phyloP scores from a whole-genome alignment of 1,284 basidiomycete genomes.

The Megacollybia platyphylla region DNA sequence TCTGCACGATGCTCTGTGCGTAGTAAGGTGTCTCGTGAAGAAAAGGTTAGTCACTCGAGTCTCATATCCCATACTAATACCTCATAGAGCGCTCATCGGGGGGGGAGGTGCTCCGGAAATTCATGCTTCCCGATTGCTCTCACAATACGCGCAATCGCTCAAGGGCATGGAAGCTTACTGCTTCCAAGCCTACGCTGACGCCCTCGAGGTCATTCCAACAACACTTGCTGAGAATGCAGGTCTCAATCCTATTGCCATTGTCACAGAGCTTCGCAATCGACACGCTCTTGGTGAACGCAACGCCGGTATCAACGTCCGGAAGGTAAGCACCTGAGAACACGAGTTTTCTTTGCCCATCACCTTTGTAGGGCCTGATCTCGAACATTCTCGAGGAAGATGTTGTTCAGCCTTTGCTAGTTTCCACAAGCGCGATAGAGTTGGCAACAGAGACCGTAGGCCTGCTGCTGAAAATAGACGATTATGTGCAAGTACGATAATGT shows the following conservation, averaged over 20 bases:
- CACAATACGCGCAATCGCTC: conserved; percentile 87
- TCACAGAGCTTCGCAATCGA: conserved; percentile 94
- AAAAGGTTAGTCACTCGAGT: conserved; percentile 57
- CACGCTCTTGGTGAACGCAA: conserved; percentile 92
- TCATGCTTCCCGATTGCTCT: conserved; percentile 88
- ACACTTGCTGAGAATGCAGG: conserved; percentile 98
- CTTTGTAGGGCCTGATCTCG: conserved; percentile 75
- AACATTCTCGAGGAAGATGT: conserved; percentile 98
- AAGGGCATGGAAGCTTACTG: conserved; percentile 99
- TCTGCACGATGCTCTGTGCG: conserved; percentile 96
- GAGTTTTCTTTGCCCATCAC: neutral
- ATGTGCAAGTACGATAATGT: conserved; percentile 61
- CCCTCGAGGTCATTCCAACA: conserved; percentile 95
- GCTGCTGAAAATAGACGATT: conserved; percentile 94
- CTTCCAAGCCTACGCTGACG: conserved; percentile 97
- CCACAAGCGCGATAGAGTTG: conserved; percentile 91
- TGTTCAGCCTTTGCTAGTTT: conserved; percentile 91
- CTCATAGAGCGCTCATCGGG: conserved; percentile 72
- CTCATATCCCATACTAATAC: conserved; percentile 5
- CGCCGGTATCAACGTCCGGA: conserved; percentile 97
- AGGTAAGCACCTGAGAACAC: conserved; percentile 36
- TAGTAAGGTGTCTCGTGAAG: conserved; percentile 96
- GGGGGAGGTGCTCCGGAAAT: conserved; percentile 98
- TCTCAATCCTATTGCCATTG: conserved; percentile 95
- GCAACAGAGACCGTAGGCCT: conserved; percentile 97